Evolutionary conservation across 345 rosid genomes (phyloP).

Genomic region (Euphorbia pulcherrima): DNA sequence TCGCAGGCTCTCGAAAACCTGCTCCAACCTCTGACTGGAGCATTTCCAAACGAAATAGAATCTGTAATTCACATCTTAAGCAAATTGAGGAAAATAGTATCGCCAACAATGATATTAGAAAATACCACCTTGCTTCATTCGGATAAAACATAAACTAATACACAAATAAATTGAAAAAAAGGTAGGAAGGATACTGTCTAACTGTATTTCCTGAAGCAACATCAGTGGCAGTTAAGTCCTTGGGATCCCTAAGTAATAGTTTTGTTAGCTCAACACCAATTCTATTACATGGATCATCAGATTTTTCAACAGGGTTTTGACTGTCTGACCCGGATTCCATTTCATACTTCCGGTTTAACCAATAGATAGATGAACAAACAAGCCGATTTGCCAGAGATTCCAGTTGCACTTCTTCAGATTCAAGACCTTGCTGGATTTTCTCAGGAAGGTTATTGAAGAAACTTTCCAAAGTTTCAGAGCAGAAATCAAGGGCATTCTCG

Average conservation of each 20-base stretch:
- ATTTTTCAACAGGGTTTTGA: slow-evolving; percentile 32
- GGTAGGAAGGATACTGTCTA: slow-evolving; percentile 71
- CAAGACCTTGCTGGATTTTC: slow-evolving; percentile 69
- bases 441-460: slow-evolving; percentile 53
- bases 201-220: slow-evolving; percentile 37
- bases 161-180: neutral
- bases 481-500: slow-evolving; percentile 36
- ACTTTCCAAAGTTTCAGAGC: slow-evolving; percentile 48
- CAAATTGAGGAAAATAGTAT: slow-evolving; percentile 47
- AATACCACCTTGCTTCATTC: neutral
- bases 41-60: slow-evolving; percentile 90
- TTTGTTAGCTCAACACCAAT: slow-evolving; percentile 48
- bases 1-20: slow-evolving; percentile 42
- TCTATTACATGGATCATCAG: slow-evolving; percentile 21
- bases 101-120: neutral
- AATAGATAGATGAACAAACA: slow-evolving; percentile 54
- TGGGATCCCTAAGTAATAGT: slow-evolving; percentile 68
- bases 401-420: slow-evolving; percentile 68
- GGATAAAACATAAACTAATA: neutral
- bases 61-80: slow-evolving; percentile 79
- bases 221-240: slow-evolving; percentile 48
- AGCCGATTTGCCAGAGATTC: slow-evolving; percentile 74
- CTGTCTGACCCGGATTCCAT: slow-evolving; percentile 32
- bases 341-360: slow-evolving; percentile 55
- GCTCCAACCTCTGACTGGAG: slow-evolving; percentile 60